Evolutionary conservation across 2,329 filamentous ascomycete species (phyloP).

Genomic region (Fusarium sp.): DNA sequence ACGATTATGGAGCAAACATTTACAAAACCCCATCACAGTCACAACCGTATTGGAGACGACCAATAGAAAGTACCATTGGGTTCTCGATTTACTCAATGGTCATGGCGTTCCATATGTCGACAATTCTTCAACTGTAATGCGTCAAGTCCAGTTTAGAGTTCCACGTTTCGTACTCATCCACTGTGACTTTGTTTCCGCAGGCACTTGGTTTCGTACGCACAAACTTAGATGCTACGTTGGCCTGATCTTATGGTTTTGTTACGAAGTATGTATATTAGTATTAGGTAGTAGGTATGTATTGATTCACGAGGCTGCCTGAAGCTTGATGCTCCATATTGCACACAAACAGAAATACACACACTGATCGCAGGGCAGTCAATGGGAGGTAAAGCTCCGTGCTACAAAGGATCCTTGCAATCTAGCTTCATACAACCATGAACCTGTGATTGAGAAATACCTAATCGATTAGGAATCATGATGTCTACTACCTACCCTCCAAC

Average conservation of each 20-base stretch:
- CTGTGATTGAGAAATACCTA: background rate
- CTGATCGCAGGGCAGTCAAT: background rate
- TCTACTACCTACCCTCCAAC: background rate
- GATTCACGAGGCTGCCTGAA: background rate
- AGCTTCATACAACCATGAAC: background rate
- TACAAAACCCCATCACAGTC: background rate
- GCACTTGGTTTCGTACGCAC: background rate
- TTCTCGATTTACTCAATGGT: background rate
- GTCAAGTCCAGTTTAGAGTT: background rate
- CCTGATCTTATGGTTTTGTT: background rate
- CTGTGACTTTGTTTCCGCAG: background rate
- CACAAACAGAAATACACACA: background rate
- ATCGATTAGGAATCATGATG: background rate
- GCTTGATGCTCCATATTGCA: background rate
- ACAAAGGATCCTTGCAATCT: background rate
- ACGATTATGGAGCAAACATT: slow-evolving; percentile 14
- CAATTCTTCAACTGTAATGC: background rate
- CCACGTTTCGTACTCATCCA: background rate
- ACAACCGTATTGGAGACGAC: background rate
- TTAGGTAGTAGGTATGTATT: background rate
- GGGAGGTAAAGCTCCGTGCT: background rate
- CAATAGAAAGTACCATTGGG: background rate
- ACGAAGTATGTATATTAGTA: too few relatives aligned
- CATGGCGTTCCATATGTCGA: background rate
- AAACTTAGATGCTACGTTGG: background rate